A percentile compares a stretch with the other conserved stretches of the same genome.
These are phyloP conservation scores for Talaromyces borbonicus DNA, from an alignment of 495 filamentous ascomycete species.

Conservation along the genomic window DNA sequence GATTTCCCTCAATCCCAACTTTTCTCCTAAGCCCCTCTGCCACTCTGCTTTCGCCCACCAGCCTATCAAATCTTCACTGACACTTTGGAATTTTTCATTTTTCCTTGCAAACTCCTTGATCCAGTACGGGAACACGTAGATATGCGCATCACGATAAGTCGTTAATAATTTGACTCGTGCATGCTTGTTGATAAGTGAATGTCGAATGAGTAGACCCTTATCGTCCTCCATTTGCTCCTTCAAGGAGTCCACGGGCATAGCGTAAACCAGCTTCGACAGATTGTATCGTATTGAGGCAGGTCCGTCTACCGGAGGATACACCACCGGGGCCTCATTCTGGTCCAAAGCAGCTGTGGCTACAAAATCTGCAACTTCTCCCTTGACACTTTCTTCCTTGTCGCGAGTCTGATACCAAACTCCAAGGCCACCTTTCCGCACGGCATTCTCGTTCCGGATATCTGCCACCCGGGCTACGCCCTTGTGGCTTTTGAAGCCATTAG, in stretches of 20 bases:
- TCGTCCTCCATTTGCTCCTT: constrained; percentile 68
- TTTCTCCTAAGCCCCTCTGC: constrained; percentile 71
- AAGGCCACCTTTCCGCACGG: constrained; percentile 62
- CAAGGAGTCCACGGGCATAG: constrained; percentile 73
- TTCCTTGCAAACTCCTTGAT: constrained; percentile 66
- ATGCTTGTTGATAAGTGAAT: constrained; percentile 59
- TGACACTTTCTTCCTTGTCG: constrained; percentile 56
- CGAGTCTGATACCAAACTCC: constrained; percentile 85
- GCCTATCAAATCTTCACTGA: constrained; percentile 86
- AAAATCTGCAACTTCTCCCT: constrained; percentile 89
- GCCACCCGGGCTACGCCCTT: constrained; percentile 23
- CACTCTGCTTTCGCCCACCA: constrained; percentile 93
- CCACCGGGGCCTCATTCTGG: constrained; percentile 32
- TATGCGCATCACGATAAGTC: constrained; percentile 76
- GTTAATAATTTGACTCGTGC: constrained; percentile 66
- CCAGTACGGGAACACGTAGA: constrained; percentile 92
- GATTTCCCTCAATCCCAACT: constrained; percentile 62
- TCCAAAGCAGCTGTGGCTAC: constrained; percentile 60
- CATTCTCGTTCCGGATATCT: constrained; percentile 41
- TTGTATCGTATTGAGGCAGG: constrained; percentile 51
- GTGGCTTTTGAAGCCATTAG: constrained; percentile 15
- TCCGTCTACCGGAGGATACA: constrained; percentile 39
- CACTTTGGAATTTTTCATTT: constrained; percentile 72
- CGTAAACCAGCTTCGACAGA: constrained; percentile 59
- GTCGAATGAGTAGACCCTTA: constrained; percentile 59